Evolutionary conservation across 192 early-diverging fungal species (phyloP).

Genomic region (Powellomyces hirtus): DNA sequence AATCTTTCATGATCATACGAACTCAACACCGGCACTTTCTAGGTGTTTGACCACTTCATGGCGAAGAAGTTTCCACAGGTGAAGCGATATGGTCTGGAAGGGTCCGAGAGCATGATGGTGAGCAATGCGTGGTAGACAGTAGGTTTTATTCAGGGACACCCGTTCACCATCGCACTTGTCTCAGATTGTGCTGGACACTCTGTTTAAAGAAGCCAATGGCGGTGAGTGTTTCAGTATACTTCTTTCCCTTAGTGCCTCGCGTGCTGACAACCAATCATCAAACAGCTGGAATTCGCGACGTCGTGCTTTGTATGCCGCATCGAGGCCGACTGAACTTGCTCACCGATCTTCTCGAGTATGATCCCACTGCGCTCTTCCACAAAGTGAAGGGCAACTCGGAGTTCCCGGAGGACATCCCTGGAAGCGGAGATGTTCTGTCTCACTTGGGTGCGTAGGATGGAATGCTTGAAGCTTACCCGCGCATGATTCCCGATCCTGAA

Average conservation of each 20-base stretch:
- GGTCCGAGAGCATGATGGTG: slow-evolving; percentile 94
- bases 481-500: too few relatives aligned
- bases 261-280: not conserved
- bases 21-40: too few relatives aligned
- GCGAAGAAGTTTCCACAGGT: slow-evolving; percentile 94
- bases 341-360: slow-evolving; percentile 80
- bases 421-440: slow-evolving; percentile 87
- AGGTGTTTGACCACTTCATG: slow-evolving; percentile 99
- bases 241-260: too few relatives aligned
- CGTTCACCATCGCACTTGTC: too few relatives aligned
- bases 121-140: too few relatives aligned
- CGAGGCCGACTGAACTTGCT: slow-evolving; percentile 93
- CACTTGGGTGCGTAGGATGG: slow-evolving; percentile 58
- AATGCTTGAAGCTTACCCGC: too few relatives aligned
- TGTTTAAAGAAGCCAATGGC: slow-evolving; percentile 66
- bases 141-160: too few relatives aligned
- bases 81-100: slow-evolving; percentile 95
- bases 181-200: slow-evolving; percentile 69
- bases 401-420: slow-evolving; percentile 74
- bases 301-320: slow-evolving; percentile 95
- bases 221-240: not conserved
- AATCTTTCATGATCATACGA: not conserved
- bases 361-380: slow-evolving; percentile 81
- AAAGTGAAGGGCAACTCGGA: slow-evolving; percentile 94
- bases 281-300: slow-evolving; percentile 74